A percentile compares a stretch with the other conserved stretches of the same genome.
These are phyloP conservation scores for Cyberlindnera nakhonratchasimensis DNA, from an alignment of 805 yeast species.

Conservation along the genomic window DNA sequence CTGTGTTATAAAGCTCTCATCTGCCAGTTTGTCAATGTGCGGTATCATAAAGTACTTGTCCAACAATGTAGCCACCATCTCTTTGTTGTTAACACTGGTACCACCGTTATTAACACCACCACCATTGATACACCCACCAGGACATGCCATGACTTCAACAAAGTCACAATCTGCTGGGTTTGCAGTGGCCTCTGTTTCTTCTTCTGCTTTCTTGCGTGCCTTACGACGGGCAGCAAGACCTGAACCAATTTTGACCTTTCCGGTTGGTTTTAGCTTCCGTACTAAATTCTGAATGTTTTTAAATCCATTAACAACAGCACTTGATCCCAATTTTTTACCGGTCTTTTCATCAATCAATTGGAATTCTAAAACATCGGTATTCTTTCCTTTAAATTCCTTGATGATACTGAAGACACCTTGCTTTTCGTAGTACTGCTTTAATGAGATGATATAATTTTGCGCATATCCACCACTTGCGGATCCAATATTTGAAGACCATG, in stretches of 20 bases:
- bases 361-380: constrained; percentile 67
- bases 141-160: constrained; percentile 97
- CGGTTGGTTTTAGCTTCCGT: constrained; percentile 51
- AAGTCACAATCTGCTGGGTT: constrained; percentile 72
- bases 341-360: constrained; percentile 42
- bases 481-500: constrained; percentile 77
- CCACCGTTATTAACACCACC: constrained; percentile 67
- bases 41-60: constrained; percentile 29
- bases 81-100: constrained; percentile 17
- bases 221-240: constrained; percentile 28
- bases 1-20: constrained; percentile 23
- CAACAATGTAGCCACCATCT: constrained; percentile 26
- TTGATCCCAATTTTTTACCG: constrained; percentile 43
- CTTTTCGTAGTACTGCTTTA: constrained; percentile 29
- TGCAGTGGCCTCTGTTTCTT: constrained; percentile 28
- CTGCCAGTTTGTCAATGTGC: constrained; percentile 31
- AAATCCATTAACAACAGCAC: constrained; percentile 83
- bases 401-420: constrained; percentile 27
- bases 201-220: constrained; percentile 14
- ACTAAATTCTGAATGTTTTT: constrained; percentile 92
- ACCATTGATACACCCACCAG: constrained; percentile 95
- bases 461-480: constrained; percentile 91
- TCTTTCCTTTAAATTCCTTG: constrained; percentile 56
- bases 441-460: constrained; percentile 52
- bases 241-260: constrained; percentile 26